Evolutionary conservation across 441 rosid genomes (phyloP).

Genomic region (Pelargonium myrrhifolium): DNA sequence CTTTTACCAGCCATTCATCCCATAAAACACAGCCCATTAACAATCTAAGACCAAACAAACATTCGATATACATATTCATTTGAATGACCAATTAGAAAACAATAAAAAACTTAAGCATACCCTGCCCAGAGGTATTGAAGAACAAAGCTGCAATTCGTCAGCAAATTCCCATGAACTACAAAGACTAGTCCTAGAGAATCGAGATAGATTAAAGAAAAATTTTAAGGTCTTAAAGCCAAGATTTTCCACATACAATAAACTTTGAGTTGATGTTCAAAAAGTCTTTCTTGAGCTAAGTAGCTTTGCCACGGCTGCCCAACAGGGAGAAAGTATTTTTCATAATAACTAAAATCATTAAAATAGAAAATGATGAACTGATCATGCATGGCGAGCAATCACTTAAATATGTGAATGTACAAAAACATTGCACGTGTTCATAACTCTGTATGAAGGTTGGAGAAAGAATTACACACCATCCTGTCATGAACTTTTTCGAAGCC

Average conservation of each 20-base stretch:
- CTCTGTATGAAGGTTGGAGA: conserved; percentile 13
- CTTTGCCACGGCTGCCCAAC: background rate
- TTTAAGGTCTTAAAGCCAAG: background rate
- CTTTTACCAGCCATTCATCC: too few species aligned
- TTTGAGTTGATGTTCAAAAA: too few species aligned
- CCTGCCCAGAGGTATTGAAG: background rate
- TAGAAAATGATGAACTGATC: background rate
- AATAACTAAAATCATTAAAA: background rate
- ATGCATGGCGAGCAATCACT: background rate
- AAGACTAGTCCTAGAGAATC: background rate
- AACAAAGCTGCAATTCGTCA: background rate
- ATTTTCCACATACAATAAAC: background rate
- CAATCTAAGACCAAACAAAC: too few species aligned
- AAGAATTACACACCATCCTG: conserved; percentile 64
- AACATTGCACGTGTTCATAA: background rate
- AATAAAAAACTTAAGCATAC: background rate
- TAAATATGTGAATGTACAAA: background rate
- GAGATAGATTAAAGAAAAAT: background rate
- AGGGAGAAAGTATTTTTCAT: background rate
- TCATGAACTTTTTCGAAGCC: conserved; percentile 98
- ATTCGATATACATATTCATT: too few species aligned
- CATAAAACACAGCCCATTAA: too few species aligned
- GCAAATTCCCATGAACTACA: background rate
- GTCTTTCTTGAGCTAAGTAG: background rate
- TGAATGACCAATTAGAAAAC: too few species aligned